These are phyloP conservation scores for Candida sonorensis DNA, from an alignment of 805 yeast genomes.

Conservation along the genomic window DNA sequence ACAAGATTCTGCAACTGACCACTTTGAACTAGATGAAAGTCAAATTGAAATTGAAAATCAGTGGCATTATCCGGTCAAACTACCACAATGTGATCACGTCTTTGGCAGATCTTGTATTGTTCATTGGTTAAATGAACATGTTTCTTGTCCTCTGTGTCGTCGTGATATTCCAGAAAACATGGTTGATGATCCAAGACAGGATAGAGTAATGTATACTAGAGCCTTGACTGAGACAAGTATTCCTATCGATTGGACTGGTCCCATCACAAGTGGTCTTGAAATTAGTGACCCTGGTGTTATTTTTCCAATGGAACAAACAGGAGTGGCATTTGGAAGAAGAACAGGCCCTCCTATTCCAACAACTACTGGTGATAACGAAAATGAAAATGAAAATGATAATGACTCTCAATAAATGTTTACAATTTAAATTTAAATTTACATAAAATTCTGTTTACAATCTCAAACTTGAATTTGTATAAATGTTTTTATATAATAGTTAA, in stretches of 20 bases:
- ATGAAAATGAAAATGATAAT: no score
- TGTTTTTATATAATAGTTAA: no score
- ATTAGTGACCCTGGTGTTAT: slow-evolving; percentile 22
- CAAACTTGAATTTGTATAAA: no score
- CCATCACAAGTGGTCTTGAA: slow-evolving; percentile 11
- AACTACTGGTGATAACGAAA: not conserved
- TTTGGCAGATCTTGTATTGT: slow-evolving; percentile 77
- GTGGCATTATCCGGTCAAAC: slow-evolving; percentile 54
- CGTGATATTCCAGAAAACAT: slow-evolving; percentile 32
- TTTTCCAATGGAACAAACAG: slow-evolving; percentile 22
- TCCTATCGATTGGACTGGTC: slow-evolving; percentile 26
- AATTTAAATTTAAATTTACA: no score
- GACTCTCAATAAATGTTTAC: no score
- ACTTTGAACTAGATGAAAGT: slow-evolving; percentile 9
- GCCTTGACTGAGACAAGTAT: slow-evolving; percentile 25
- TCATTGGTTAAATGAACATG: slow-evolving; percentile 68
- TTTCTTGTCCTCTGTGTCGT: slow-evolving; percentile 84
- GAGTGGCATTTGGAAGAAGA: slow-evolving; percentile 21
- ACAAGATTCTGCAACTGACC: slow-evolving; percentile 2
- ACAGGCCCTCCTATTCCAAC: slow-evolving; percentile 16
- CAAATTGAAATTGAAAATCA: slow-evolving; percentile 9
- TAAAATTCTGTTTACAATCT: no score
- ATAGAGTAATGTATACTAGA: slow-evolving; percentile 18
- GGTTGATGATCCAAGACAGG: slow-evolving; percentile 9
- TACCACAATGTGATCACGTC: slow-evolving; percentile 72